A percentile compares a stretch with the other conserved stretches of the same genome.
Evolutionary conservation across 2,329 filamentous ascomycete genomes (phyloP).

Genomic region (Plenodomus tracheiphilus): DNA sequence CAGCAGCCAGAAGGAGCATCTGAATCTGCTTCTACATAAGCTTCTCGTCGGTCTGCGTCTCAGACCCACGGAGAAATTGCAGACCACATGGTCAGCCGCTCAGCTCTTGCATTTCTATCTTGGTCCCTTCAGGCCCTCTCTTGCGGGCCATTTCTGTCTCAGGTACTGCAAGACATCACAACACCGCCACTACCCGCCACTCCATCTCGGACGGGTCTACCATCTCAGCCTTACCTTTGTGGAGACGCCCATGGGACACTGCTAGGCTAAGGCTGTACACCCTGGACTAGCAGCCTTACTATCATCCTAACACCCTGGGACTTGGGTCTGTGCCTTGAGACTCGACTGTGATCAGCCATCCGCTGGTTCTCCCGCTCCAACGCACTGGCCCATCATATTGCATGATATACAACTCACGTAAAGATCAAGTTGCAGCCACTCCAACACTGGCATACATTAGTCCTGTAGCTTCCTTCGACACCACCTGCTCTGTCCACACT

Average conservation of each 20-base stretch:
- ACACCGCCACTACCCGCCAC: constrained; percentile 45
- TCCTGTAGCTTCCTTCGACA: not conserved
- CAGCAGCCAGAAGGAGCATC: constrained; percentile 21
- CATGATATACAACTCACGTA: constrained; percentile 35
- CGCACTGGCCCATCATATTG: constrained; percentile 35
- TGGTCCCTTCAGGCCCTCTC: constrained; percentile 31
- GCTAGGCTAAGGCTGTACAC: constrained; percentile 37
- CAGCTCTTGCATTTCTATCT: constrained; percentile 26
- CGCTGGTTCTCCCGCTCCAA: constrained; percentile 26
- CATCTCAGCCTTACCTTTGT: constrained; percentile 43
- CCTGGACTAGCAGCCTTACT: constrained; percentile 37
- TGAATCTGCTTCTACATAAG: constrained; percentile 29
- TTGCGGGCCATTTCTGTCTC: constrained; percentile 33
- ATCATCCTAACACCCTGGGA: constrained; percentile 28
- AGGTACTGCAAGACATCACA: constrained; percentile 38
- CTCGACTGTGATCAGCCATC: constrained; percentile 33
- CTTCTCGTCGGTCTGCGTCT: constrained; percentile 32
- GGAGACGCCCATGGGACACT: constrained; percentile 34
- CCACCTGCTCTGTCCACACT: constrained; percentile 7
- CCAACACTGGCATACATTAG: constrained; percentile 1
- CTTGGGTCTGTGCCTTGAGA: constrained; percentile 35
- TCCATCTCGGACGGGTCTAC: constrained; percentile 28
- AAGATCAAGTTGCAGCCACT: constrained; percentile 23
- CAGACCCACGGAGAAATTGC: constrained; percentile 24
- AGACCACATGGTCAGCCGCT: constrained; percentile 16